A percentile compares a stretch with the other conserved stretches of the same genome.
phyloP scores from a whole-genome alignment of 139 green algal species.

The Marvania coccoides region DNA sequence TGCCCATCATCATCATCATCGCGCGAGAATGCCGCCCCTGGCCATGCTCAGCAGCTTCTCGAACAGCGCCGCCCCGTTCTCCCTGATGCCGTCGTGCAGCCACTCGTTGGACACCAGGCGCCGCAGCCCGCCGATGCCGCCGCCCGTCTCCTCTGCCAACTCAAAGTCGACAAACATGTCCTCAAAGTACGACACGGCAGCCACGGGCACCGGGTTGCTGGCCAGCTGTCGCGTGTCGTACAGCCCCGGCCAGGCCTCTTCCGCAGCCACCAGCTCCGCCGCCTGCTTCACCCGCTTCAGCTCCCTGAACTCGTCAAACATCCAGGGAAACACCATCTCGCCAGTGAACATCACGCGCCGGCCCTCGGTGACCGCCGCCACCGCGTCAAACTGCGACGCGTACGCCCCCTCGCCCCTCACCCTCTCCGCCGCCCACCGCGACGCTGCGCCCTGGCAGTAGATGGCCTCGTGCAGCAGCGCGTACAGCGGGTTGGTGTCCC shows the following conservation, averaged over 20 bases:
- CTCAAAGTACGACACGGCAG: constrained; percentile 74
- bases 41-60: constrained; percentile 69
- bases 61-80: constrained; percentile 65
- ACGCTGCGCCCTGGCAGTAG: constrained; percentile 73
- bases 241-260: constrained; percentile 72
- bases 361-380: constrained; percentile 29
- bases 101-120: constrained; percentile 86
- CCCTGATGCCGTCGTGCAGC: constrained; percentile 71
- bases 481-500: constrained; percentile 92
- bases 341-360: constrained; percentile 50
- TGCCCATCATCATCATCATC: not conserved
- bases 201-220: constrained; percentile 54
- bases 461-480: constrained; percentile 92
- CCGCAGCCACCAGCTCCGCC: constrained; percentile 53
- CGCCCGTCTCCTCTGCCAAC: constrained; percentile 58
- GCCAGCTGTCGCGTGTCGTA: constrained; percentile 63
- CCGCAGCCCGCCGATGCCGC: constrained; percentile 44
- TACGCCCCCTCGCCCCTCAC: constrained; percentile 44
- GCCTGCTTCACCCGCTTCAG: constrained; percentile 65
- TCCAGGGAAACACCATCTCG: constrained; percentile 94
- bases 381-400: constrained; percentile 55
- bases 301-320: constrained; percentile 78
- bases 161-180: constrained; percentile 94
- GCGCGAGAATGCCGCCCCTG: constrained; percentile 48
- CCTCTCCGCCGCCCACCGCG: constrained; percentile 61